Conservation (phyloP, 768 basidiomycete species). For the Cystofilobasidium capitatum region DNA sequence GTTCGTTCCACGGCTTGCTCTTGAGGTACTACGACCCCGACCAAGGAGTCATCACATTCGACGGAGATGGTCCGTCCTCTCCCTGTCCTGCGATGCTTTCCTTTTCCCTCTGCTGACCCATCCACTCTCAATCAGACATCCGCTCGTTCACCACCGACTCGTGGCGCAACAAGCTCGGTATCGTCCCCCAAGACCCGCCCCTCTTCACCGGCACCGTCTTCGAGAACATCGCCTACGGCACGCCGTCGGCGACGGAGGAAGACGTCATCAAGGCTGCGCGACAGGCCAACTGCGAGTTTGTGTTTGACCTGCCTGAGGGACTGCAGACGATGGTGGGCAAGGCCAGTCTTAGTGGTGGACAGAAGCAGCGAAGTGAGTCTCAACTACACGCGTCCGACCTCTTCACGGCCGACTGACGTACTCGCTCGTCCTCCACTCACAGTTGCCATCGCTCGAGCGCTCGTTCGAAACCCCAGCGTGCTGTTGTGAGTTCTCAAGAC, state of each 20-base stretch:
- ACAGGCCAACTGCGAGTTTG: slow-evolving; percentile 29
- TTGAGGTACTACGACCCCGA: slow-evolving; percentile 26
- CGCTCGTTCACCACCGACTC: slow-evolving; percentile 17
- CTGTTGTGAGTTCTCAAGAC: slow-evolving; percentile 7
- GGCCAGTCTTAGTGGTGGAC: slow-evolving; percentile 38
- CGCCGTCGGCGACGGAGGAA: slow-evolving; percentile 21
- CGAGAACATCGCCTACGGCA: slow-evolving; percentile 32
- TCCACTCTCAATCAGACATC: slow-evolving; percentile 12
- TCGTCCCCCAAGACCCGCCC: slow-evolving; percentile 24
- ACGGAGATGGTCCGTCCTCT: slow-evolving; percentile 14
- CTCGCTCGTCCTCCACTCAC: slow-evolving; percentile 45
- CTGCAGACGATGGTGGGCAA: slow-evolving; percentile 21
- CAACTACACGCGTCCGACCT: not conserved
- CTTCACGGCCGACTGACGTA: slow-evolving; percentile 13
- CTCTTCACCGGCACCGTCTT: slow-evolving; percentile 29
- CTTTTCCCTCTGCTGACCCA: not conserved
- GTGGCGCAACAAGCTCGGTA: slow-evolving; percentile 24
- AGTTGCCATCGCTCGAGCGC: slow-evolving; percentile 21
- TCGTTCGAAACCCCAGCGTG: slow-evolving; percentile 26
- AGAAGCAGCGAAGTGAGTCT: slow-evolving; percentile 43
- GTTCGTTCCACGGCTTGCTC: slow-evolving; percentile 22
- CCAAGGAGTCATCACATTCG: slow-evolving; percentile 13
- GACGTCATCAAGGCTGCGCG: slow-evolving; percentile 20
- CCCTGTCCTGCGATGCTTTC: not conserved
- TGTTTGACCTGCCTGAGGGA: slow-evolving; percentile 18